These are phyloP conservation scores for Ormosia emarginata DNA, from an alignment of 306 rosid species.

Conservation along the genomic window DNA sequence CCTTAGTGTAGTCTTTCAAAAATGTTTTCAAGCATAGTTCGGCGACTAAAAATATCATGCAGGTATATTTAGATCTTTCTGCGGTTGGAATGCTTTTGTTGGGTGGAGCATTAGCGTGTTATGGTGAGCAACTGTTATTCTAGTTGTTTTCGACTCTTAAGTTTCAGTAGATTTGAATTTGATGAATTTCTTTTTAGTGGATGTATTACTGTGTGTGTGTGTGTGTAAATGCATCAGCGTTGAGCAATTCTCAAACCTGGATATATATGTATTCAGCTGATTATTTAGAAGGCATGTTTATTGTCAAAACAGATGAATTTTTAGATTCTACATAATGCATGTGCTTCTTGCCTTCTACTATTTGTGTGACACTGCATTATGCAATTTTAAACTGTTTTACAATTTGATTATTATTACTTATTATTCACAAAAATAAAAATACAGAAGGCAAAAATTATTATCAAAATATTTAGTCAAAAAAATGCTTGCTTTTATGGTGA, in stretches of 20 bases:
- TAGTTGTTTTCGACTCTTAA: slow-evolving; percentile 13
- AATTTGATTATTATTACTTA: not conserved
- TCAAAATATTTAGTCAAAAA: not conserved
- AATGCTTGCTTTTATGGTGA: not conserved
- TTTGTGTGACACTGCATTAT: not conserved
- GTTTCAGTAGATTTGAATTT: not conserved
- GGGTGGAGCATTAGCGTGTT: slow-evolving; percentile 82
- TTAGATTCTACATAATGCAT: not conserved
- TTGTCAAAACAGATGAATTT: slow-evolving; percentile 3
- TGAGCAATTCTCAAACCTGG: not conserved
- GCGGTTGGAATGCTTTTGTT: slow-evolving; percentile 63
- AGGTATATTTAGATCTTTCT: slow-evolving; percentile 79
- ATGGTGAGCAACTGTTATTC: slow-evolving; percentile 55
- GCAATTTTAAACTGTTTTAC: not conserved
- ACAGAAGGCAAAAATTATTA: not conserved
- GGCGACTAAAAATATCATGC: slow-evolving; percentile 43
- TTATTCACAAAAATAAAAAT: not conserved
- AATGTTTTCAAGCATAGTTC: not conserved
- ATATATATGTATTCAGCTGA: not conserved
- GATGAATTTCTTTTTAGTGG: not conserved
- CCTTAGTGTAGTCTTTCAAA: not conserved
- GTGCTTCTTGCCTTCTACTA: slow-evolving; percentile 11
- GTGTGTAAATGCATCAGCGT: not conserved
- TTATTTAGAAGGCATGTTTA: not conserved
- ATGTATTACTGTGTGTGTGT: not conserved